Conservation (phyloP, 2,329 filamentous ascomycete genomes). For the Cryphonectria carpinicola region DNA sequence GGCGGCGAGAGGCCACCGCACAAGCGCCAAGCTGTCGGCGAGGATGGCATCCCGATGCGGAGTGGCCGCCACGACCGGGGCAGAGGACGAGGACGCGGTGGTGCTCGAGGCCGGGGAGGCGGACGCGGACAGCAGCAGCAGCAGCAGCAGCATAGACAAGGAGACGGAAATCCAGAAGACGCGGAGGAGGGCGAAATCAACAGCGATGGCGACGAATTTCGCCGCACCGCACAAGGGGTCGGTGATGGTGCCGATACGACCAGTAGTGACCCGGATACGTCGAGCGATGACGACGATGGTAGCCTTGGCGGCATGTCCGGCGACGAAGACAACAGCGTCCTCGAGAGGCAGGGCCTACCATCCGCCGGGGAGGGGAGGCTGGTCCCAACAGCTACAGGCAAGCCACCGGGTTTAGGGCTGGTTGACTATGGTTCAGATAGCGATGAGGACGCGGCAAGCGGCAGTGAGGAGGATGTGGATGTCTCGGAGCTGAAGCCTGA, state of each 20-base stretch:
- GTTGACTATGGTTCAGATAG: constrained; percentile 28
- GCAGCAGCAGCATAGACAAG: not conserved
- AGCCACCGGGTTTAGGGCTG: not conserved
- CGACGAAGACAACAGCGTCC: not conserved
- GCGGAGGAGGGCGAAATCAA: constrained; percentile 34
- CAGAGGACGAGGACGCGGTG: constrained; percentile 20
- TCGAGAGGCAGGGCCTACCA: not conserved
- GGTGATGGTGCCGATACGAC: constrained; percentile 18
- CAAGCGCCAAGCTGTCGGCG: constrained; percentile 22
- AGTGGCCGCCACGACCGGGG: constrained; percentile 10
- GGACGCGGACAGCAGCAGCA: constrained; percentile 3
- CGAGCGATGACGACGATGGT: constrained; percentile 26
- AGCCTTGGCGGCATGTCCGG: not conserved
- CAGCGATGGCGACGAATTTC: constrained; percentile 31
- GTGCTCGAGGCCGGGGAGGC: constrained; percentile 20
- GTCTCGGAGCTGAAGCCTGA: constrained; percentile 21
- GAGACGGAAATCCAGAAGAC: constrained; percentile 2
- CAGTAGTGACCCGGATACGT: constrained; percentile 27
- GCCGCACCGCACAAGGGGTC: not conserved
- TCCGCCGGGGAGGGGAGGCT: not conserved
- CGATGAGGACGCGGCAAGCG: constrained; percentile 24
- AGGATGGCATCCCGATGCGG: constrained; percentile 2
- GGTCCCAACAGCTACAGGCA: not conserved
- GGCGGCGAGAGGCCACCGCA: constrained; percentile 8
- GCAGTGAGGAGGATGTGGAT: constrained; percentile 23